phyloP scores from a whole-genome alignment of 176 grass and related monocot species.

The Ananas comosus region DNA sequence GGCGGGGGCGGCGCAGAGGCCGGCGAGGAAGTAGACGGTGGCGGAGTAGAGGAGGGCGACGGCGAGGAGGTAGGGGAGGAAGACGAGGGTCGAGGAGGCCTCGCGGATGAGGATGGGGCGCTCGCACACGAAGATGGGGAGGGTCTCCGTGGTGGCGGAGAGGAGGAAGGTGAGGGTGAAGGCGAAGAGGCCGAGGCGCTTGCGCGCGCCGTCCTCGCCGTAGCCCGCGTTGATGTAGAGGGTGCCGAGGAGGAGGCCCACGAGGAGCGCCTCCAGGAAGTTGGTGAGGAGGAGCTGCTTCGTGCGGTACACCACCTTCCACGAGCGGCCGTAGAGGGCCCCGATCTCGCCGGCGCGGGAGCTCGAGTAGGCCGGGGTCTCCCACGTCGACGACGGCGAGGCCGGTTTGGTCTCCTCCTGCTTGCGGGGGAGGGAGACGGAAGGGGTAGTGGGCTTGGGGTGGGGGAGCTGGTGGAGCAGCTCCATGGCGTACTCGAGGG shows the following conservation, averaged over 20 bases:
- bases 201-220: constrained; percentile 49
- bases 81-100: constrained; percentile 64
- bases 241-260: constrained; percentile 70
- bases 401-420: background rate
- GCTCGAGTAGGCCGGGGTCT: constrained; percentile 21
- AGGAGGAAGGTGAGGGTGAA: constrained; percentile 95
- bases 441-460: constrained; percentile 16
- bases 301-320: constrained; percentile 85
- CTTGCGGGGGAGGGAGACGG: constrained; percentile 14
- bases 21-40: constrained; percentile 77
- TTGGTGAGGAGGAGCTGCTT: constrained; percentile 86
- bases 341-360: constrained; percentile 48
- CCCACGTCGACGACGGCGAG: too few species aligned
- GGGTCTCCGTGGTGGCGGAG: constrained; percentile 78
- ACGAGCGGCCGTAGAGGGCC: constrained; percentile 53
- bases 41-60: constrained; percentile 70
- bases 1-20: constrained; percentile 47
- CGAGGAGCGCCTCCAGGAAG: constrained; percentile 54
- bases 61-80: constrained; percentile 78
- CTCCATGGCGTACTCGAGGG: constrained; percentile 87
- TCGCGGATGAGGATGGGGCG: constrained; percentile 78
- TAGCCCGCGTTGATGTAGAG: constrained; percentile 78
- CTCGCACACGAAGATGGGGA: constrained; percentile 80
- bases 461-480: constrained; percentile 60
- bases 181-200: constrained; percentile 88